Conservation (phyloP, 768 basidiomycete species). For the Rhodosporidiobolus odoratus region DNA sequence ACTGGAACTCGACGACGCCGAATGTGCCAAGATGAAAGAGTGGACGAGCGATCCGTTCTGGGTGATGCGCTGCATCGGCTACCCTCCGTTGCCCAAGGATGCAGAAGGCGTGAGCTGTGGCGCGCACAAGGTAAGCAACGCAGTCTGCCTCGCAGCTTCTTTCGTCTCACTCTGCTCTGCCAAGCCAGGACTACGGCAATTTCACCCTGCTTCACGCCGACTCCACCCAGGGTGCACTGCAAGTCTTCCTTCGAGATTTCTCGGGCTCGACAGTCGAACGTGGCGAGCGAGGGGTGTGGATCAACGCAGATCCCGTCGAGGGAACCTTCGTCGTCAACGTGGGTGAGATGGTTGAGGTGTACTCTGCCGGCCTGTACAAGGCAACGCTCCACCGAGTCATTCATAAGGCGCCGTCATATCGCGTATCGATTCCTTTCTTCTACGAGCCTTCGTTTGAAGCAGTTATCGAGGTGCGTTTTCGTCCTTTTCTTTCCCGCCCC, state of each 20-base stretch:
- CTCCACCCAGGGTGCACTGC: constrained; percentile 69
- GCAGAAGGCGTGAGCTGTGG: constrained; percentile 84
- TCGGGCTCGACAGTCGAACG: neutral
- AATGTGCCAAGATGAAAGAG: constrained; percentile 52
- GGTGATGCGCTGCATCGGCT: constrained; percentile 60
- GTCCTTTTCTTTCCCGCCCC: no score
- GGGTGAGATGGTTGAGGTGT: constrained; percentile 81
- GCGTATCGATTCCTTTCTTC: constrained; percentile 86
- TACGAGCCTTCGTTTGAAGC: constrained; percentile 86
- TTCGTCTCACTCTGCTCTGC: neutral
- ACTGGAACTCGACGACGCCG: constrained; percentile 65
- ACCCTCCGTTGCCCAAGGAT: constrained; percentile 74
- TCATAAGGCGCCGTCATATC: constrained; percentile 67
- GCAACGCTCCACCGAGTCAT: constrained; percentile 87
- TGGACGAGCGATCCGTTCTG: constrained; percentile 82
- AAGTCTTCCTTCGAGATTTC: constrained; percentile 57
- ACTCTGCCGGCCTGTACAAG: constrained; percentile 79
- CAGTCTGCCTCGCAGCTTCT: no score
- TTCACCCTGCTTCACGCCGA: constrained; percentile 79
- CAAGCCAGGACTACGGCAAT: constrained; percentile 82
- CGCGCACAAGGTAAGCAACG: constrained; percentile 72
- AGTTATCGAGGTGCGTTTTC: constrained; percentile 47
- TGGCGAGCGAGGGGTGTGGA: constrained; percentile 54
- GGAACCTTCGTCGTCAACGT: constrained; percentile 86
- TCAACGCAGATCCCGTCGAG: constrained; percentile 74